Base-by-base conservation (phyloP, 352 stramenopile genomes). In the Pythium folliculosum region DNA sequence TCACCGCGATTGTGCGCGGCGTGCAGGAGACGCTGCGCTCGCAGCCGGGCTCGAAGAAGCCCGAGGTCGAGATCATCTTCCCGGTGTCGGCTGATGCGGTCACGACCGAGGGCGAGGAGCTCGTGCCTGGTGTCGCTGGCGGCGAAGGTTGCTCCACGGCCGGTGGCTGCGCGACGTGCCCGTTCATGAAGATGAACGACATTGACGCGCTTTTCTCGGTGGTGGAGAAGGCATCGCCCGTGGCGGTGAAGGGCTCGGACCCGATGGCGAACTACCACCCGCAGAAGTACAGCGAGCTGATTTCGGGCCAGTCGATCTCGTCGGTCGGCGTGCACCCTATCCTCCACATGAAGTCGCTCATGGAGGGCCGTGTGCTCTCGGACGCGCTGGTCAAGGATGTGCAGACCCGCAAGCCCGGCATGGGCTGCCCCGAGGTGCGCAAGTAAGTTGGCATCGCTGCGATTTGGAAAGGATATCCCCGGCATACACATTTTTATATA, bases 181-280 rank as follows among this genome's bases (percentile, higher is more conserved):
- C 97, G 5, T 99, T 98, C 70, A 99, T 99, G 97, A 99, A 99
- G 80, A 99, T 99, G 96, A 99, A 99, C 81, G 93, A 98, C 79
- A 89, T 99, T 44, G 96, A 99, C 69, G 90, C 95, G n/a, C 77
- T 99, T 12, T 92, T 97, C 68, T 86, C 97, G 66, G 89, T 99
- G 53, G 80, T 71, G 48, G 86, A 96, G 64, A 76, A 84, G 12
- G 84, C 90, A 9, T 81, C 77, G 27, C 44, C 69, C 4, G 70
- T 78, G 23, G 69, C 71, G 3, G 67, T 63, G 2, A 72, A 60
- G 6, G 67, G 55, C 38, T 61, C 44, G n/a, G 86, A 93, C 57
- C 77, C 78, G 19, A 84, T 97, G 66, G 83, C 87, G 7, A 90
- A 95, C 70, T 96, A 97, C 73, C 83, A 99, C 54, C 80, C 90